Evolutionary conservation across 2,329 filamentous ascomycete species (phyloP), one percentile per base, ranked within the genome.

Genomic region (Diaporthe eres): DNA sequence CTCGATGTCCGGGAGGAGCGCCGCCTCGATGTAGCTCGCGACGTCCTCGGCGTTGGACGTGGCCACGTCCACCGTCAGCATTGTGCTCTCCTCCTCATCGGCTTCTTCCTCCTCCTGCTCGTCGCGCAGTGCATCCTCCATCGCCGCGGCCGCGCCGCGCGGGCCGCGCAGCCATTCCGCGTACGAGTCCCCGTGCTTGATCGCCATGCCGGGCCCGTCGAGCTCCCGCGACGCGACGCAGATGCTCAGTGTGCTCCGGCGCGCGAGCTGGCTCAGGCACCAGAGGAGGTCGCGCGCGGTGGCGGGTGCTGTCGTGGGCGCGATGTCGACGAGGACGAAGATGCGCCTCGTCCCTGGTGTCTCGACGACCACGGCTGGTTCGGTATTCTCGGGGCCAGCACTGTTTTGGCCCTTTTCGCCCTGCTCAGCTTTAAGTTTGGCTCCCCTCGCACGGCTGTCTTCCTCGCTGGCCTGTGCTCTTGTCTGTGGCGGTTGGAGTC

Each of bases 11-110:
- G 80, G 80, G 17, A 81, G 77, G 31, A 84, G 76, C 39, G 81
- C 79, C 60, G 82, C 77, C 75, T 80, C 81, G 77, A 84, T 78
- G 74, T 81, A 84, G 10, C 79, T 77, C 6, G 81, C 72, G 57
- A 84, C 81, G 58, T 84, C 82, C 74, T 83, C 82, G 19, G 76
- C 65, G 71, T 84, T 84, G 42, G 80, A 80, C 22, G 81, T 77
- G 39, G 81, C 79, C 78, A 83, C 80, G 17, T 79, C 72, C 3
- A 83, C 78, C 70, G 80, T 79, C 8, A 82, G 79, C 6, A 78
- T 79, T 60, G 79, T 80, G 44, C 47, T 34, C 42, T 15, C 8
- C 1, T 15, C 28, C 4, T n/a, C 39, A 4, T 34, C 42, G 3
- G 6, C n/a, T 3, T 22, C 60, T 4, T 10, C 15, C 3, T 10